Evolutionary conservation across 129 eudicot genomes (phyloP), one percentile per base, ranked within the genome.

Genomic region (Arctium lappa): DNA sequence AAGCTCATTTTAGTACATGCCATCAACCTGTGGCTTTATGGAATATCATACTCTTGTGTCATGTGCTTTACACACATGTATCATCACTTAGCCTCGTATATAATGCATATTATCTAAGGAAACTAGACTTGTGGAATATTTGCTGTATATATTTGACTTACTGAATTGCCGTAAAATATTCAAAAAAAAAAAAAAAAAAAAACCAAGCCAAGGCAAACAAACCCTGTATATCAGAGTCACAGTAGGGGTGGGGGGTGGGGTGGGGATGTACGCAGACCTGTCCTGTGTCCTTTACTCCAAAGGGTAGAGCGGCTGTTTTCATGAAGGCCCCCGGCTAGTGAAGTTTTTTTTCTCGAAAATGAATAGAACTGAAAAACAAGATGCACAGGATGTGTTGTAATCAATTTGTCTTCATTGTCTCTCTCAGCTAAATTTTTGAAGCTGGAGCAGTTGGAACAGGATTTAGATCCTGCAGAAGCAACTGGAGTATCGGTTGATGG

Each of bases 371-470:
- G 65, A 53, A 53, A 53, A 53, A 53, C 16, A 53, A 53, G 8
- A 53, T 53, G 65, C 65, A 53, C 65, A 15, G 1, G 68, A 48
- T 29, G 33, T 9, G 16, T 18, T 72, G 10, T 80, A 60, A 80
- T 34, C 76, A 83, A 84, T 11, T 44, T 76, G 0, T 74, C 62
- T 69, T 18, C 63, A 29, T 75, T 62, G 29, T 78, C 30, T 46
- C n/a, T 82, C 82, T 84, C 92, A 95, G 99, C 99, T 5, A 93
- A 95, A 81, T 95, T 95, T 74, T 81, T 95, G 88, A 93, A 93
- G 91, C 82, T 90, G 87, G 99, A 95, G 84, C 99, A 95, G 85
- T 82, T 95, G 90, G 97, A 95, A 53, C 97, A 91, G 83, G 99
- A 91, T 50, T 36, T 84, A 37, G 95, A 92, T 80, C 90, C 91